Conservation (phyloP, 495 filamentous ascomycete genomes). For the Penicillium roqueforti region DNA sequence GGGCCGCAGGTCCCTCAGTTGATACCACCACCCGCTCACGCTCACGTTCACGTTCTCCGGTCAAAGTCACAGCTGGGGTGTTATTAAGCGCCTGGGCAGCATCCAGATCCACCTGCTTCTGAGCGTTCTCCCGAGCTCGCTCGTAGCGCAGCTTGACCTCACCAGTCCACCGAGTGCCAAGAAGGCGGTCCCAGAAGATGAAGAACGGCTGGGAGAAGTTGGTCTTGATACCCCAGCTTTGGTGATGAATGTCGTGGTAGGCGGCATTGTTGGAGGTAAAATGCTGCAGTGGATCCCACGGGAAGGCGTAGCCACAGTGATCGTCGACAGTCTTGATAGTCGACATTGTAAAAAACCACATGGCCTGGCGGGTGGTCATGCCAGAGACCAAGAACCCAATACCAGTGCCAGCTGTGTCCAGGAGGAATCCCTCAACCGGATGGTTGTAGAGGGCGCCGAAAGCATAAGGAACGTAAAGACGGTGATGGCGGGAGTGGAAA, state of each 20-base stretch:
- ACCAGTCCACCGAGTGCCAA: constrained; percentile 45
- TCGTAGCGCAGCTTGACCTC: constrained; percentile 44
- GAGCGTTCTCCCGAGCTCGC: constrained; percentile 38
- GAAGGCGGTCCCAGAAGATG: constrained; percentile 49
- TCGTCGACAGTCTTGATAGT: constrained; percentile 97
- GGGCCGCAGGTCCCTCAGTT: constrained; percentile 26
- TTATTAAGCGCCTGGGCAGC: constrained; percentile 13
- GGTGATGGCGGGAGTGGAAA: constrained; percentile 92
- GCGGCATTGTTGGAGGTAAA: constrained; percentile 88
- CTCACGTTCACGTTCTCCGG: constrained; percentile 20
- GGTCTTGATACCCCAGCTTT: constrained; percentile 93
- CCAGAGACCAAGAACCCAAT: constrained; percentile 72
- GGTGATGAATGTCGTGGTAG: constrained; percentile 97
- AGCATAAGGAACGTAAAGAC: constrained; percentile 94
- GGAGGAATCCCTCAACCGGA: constrained; percentile 80
- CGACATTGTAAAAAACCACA: constrained; percentile 78
- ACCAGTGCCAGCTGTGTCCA: constrained; percentile 83
- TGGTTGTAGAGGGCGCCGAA: constrained; percentile 98
- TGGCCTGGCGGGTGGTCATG: constrained; percentile 73
- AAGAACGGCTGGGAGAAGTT: constrained; percentile 54
- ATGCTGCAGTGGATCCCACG: constrained; percentile 90
- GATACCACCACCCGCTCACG: constrained; percentile 27
- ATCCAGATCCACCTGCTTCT: constrained; percentile 38
- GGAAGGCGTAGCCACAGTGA: constrained; percentile 92
- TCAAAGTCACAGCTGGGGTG: constrained; percentile 5